A percentile compares a stretch with the other conserved stretches of the same genome.
Conservation (phyloP, 805 yeast genomes). For the Peterozyma xylosa region DNA sequence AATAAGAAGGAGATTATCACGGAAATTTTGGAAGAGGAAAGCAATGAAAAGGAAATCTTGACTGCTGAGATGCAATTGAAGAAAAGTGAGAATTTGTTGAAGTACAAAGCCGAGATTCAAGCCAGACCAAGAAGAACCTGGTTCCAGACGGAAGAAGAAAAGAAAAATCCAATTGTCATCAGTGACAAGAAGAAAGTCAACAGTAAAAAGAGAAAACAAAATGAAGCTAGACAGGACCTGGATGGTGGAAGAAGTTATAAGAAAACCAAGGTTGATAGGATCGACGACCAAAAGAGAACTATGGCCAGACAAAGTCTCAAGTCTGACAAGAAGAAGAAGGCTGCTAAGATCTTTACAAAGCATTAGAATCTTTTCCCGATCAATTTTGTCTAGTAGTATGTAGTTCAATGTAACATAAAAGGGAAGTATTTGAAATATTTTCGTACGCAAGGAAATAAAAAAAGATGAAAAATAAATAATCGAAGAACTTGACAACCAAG, state of each 20-base stretch:
- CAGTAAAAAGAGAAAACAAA: slow-evolving; percentile 53
- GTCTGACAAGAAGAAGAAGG: slow-evolving; percentile 20
- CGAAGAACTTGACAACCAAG: too few species aligned
- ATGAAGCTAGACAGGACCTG: slow-evolving; percentile 51
- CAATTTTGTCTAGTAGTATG: neutral
- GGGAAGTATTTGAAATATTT: too few species aligned
- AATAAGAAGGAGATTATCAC: slow-evolving; percentile 52
- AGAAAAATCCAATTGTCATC: slow-evolving; percentile 24
- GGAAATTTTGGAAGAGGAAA: slow-evolving; percentile 82
- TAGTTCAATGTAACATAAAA: neutral
- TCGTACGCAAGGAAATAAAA: too few species aligned
- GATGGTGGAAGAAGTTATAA: slow-evolving; percentile 55
- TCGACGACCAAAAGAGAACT: slow-evolving; percentile 36
- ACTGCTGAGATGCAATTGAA: slow-evolving; percentile 87
- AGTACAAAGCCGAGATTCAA: slow-evolving; percentile 73
- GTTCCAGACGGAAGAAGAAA: slow-evolving; percentile 68
- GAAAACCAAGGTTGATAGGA: slow-evolving; percentile 73
- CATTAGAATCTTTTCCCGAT: too few species aligned
- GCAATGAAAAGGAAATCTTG: slow-evolving; percentile 76
- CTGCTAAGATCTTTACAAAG: slow-evolving; percentile 8
- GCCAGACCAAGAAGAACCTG: slow-evolving; percentile 94
- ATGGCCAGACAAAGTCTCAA: slow-evolving; percentile 24
- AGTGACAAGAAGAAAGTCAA: slow-evolving; percentile 50
- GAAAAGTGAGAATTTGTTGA: slow-evolving; percentile 79
- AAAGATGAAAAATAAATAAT: too few species aligned